phyloP scores from a whole-genome alignment of 495 filamentous ascomycete genomes.

The Haplographium delicatum region DNA sequence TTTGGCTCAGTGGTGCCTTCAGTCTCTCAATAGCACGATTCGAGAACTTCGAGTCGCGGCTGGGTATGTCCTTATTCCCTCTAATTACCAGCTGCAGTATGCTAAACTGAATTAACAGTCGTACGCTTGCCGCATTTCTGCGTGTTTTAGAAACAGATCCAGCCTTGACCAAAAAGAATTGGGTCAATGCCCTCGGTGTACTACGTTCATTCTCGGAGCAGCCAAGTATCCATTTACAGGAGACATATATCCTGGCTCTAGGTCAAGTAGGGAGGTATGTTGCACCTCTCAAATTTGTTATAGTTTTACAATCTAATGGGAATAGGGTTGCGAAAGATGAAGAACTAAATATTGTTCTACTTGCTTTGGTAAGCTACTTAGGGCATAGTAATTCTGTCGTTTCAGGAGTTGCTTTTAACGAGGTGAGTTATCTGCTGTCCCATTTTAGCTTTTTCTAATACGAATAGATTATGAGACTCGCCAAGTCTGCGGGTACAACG shows the following conservation, averaged over 20 bases:
- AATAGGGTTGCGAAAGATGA: conserved; percentile 59
- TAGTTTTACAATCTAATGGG: no score
- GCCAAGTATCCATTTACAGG: conserved; percentile 58
- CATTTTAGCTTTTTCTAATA: conserved; percentile 6
- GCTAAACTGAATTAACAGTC: no score
- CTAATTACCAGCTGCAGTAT: no score
- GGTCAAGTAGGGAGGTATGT: conserved; percentile 59
- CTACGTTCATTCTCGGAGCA: conserved; percentile 65
- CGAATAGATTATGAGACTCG: conserved; percentile 53
- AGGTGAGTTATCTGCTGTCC: conserved; percentile 44
- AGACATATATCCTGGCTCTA: conserved; percentile 81
- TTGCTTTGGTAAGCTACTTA: conserved; percentile 79
- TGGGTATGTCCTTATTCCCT: conserved; percentile 33
- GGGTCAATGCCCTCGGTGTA: conserved; percentile 59
- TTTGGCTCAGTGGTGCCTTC: conserved; percentile 74
- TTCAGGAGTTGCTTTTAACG: conserved; percentile 72
- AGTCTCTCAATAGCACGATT: conserved; percentile 72
- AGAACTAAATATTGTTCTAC: conserved; percentile 77
- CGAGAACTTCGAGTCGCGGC: conserved; percentile 83
- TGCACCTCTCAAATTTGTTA: no score
- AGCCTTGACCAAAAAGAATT: conserved; percentile 55
- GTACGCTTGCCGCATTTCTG: conserved; percentile 62
- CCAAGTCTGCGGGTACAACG: conserved; percentile 52
- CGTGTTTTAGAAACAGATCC: conserved; percentile 38
- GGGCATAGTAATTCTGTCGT: conserved; percentile 77